These are phyloP conservation scores for Saccharomycopsis schoenii DNA, from an alignment of 805 yeast genomes.

Conservation along the genomic window DNA sequence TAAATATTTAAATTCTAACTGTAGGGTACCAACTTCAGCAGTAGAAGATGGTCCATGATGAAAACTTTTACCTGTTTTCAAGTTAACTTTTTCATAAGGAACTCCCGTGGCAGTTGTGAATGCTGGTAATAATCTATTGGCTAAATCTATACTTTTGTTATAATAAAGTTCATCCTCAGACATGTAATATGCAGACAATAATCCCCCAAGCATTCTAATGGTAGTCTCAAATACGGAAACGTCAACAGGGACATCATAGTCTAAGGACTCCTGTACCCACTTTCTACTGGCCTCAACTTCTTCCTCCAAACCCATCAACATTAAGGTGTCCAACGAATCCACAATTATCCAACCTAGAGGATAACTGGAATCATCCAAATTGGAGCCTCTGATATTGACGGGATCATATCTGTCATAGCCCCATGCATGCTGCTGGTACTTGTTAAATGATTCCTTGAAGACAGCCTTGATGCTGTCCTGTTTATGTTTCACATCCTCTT, in stretches of 20 bases:
- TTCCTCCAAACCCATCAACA: slow-evolving; percentile 57
- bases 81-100: slow-evolving; percentile 73
- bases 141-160: slow-evolving; percentile 72
- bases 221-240: slow-evolving; percentile 92
- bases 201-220: slow-evolving; percentile 86
- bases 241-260: slow-evolving; percentile 59
- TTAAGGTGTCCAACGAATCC: slow-evolving; percentile 75
- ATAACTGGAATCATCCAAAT: slow-evolving; percentile 51
- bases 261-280: slow-evolving; percentile 67
- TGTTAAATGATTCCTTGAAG: slow-evolving; percentile 68
- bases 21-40: slow-evolving; percentile 83
- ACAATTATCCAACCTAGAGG: slow-evolving; percentile 94
- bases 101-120: slow-evolving; percentile 59
- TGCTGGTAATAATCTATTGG: slow-evolving; percentile 60
- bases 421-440: slow-evolving; percentile 70
- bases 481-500: slow-evolving; percentile 22
- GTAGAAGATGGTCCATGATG: slow-evolving; percentile 78
- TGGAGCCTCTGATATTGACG: slow-evolving; percentile 45
- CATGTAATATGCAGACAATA: slow-evolving; percentile 71
- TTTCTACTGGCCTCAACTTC: slow-evolving; percentile 54
- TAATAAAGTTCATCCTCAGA: slow-evolving; percentile 61
- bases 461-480: slow-evolving; percentile 54
- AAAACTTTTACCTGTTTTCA: slow-evolving; percentile 51
- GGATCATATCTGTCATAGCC: slow-evolving; percentile 77
- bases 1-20: slow-evolving; percentile 77